Percentiles rank a stretch among this genome's conserved stretches.
These are phyloP conservation scores for Trichomonas vaginalis DNA, from an alignment of 208 protist genomes.

Conservation along the genomic window DNA sequence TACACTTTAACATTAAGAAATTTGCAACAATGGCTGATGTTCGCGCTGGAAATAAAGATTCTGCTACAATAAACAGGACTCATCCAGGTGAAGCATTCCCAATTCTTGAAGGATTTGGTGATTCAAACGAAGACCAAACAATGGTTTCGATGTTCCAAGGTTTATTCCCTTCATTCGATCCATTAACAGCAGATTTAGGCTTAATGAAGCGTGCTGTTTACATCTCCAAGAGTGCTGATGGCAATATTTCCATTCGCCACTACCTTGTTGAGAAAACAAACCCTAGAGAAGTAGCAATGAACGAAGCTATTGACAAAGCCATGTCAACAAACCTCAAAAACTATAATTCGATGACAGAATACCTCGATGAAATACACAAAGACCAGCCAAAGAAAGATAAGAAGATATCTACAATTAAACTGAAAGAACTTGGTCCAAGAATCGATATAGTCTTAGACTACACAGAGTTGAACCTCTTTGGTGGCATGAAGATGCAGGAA, in stretches of 20 bases:
- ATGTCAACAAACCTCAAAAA: neutral
- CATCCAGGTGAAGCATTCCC: neutral
- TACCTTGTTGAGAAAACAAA: neutral
- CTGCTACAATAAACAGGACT: neutral
- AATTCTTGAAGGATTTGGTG: neutral
- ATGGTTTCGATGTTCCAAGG: neutral
- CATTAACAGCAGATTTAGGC: neutral
- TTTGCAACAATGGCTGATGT: neutral
- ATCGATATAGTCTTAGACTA: neutral
- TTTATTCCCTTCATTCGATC: neutral
- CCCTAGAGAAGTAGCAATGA: neutral
- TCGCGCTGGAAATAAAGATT: neutral
- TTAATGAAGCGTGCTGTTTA: neutral
- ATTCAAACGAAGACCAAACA: neutral
- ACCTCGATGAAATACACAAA: neutral
- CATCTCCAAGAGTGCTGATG: neutral
- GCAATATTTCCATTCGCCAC: neutral
- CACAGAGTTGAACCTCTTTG: neutral
- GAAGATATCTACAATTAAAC: neutral
- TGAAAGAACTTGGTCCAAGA: slow-evolving; percentile 6
- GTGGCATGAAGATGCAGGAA: neutral
- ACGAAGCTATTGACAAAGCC: neutral
- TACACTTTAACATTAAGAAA: neutral
- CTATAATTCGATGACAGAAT: neutral
- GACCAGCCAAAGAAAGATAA: neutral